A percentile compares a stretch with the other conserved stretches of the same genome.
Conservation (phyloP, 2,329 filamentous ascomycete genomes). For the Gyromitra esculenta region DNA sequence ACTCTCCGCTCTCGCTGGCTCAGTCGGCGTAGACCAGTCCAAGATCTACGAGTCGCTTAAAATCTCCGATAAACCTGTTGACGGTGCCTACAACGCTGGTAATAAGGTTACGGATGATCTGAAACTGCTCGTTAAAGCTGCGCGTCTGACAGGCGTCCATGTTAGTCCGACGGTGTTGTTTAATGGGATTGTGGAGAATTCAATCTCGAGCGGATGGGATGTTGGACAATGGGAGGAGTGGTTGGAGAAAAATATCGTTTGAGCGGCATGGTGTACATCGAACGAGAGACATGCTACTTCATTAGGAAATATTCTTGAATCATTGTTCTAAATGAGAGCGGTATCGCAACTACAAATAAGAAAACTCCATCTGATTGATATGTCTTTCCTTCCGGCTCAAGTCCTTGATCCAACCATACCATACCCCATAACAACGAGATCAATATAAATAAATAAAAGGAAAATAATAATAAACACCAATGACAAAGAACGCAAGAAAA, state of each 20-base stretch:
- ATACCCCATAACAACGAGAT: constrained; percentile 25
- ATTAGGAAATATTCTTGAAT: constrained; percentile 11
- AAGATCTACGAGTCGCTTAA: constrained; percentile 74
- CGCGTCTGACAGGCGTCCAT: constrained; percentile 82
- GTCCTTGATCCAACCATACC: constrained; percentile 10
- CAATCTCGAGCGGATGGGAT: constrained; percentile 81
- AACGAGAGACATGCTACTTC: not conserved
- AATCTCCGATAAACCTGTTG: constrained; percentile 72
- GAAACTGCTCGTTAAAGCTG: constrained; percentile 82
- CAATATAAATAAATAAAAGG: constrained; percentile 10
- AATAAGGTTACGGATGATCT: constrained; percentile 81
- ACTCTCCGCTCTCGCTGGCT: constrained; percentile 76
- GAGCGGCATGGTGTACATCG: constrained; percentile 55
- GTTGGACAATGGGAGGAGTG: constrained; percentile 86
- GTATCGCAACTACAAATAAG: not conserved
- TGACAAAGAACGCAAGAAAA: constrained; percentile 44
- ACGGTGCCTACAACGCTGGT: constrained; percentile 77
- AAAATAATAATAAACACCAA: constrained; percentile 44
- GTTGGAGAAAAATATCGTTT: constrained; percentile 73
- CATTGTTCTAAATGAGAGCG: not conserved
- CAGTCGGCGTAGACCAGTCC: constrained; percentile 76
- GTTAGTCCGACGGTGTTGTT: constrained; percentile 91
- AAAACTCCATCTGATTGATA: constrained; percentile 15
- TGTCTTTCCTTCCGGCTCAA: constrained; percentile 19
- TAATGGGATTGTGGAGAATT: constrained; percentile 81